phyloP scores from a whole-genome alignment of 306 rosid species.

The Rosa rugosa region DNA sequence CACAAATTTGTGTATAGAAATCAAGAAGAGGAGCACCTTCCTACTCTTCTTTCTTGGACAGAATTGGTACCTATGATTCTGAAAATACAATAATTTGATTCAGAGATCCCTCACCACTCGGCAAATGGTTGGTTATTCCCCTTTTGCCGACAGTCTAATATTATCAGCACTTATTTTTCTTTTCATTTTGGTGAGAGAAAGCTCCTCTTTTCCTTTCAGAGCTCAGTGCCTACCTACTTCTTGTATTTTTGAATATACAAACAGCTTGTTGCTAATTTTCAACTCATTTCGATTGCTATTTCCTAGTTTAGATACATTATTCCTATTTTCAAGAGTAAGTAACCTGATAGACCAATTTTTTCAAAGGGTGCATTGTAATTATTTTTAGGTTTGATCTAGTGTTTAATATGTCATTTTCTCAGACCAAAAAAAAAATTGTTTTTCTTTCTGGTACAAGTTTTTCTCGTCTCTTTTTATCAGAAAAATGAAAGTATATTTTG shows the following conservation, averaged over 20 bases:
- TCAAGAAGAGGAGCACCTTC: constrained; percentile 10
- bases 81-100: not conserved
- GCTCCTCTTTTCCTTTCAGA: not conserved
- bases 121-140: not conserved
- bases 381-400: not conserved
- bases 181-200: not conserved
- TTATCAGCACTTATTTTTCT: not conserved
- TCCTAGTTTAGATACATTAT: not conserved
- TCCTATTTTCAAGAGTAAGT: not conserved
- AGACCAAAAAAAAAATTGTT: not conserved
- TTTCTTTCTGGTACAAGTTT: not conserved
- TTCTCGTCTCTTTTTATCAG: not conserved
- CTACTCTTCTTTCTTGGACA: not conserved
- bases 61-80: constrained; percentile 6
- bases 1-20: not conserved
- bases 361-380: not conserved
- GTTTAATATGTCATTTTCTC: not conserved
- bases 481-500: not conserved
- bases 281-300: not conserved
- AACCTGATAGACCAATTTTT: not conserved
- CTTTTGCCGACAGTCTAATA: constrained; percentile 12
- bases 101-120: not conserved
- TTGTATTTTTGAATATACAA: too few species aligned
- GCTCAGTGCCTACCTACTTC: not conserved
- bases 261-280: not conserved